These are phyloP conservation scores for Pyrenochaeta sp. DNA, from an alignment of 2,329 filamentous ascomycete species.

Conservation along the genomic window DNA sequence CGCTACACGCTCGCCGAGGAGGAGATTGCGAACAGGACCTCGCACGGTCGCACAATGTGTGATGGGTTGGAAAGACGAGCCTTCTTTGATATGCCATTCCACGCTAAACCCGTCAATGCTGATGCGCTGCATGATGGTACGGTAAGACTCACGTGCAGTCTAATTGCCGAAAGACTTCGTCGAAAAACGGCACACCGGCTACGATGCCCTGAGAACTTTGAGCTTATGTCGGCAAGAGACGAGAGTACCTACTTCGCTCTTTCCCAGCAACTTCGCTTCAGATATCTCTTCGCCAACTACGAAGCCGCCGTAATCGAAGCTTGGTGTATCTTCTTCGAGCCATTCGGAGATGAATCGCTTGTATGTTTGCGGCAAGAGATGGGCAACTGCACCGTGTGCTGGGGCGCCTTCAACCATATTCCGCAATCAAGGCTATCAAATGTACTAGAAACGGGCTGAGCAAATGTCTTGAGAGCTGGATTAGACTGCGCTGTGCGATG, in stretches of 20 bases:
- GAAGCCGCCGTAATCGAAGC: constrained; percentile 96
- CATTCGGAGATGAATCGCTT: constrained; percentile 81
- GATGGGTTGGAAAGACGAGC: constrained; percentile 67
- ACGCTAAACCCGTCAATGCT: constrained; percentile 60
- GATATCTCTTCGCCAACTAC: constrained; percentile 78
- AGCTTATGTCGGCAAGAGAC: background rate
- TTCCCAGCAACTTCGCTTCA: constrained; percentile 64
- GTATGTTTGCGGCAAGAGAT: constrained; percentile 86
- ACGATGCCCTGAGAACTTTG: constrained; percentile 70
- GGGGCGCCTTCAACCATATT: constrained; percentile 60
- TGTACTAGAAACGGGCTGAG: background rate
- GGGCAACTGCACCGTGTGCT: constrained; percentile 66
- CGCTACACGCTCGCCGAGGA: constrained; percentile 93
- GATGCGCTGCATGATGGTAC: background rate
- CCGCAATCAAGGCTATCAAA: background rate
- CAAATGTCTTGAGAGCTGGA: background rate
- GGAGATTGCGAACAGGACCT: constrained; percentile 81
- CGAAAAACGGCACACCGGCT: constrained; percentile 92
- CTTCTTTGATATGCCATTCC: constrained; percentile 85
- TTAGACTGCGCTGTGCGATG: constrained; percentile 1
- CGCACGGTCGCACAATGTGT: constrained; percentile 79
- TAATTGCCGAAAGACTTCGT: constrained; percentile 89
- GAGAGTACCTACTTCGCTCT: constrained; percentile 57
- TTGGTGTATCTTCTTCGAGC: constrained; percentile 96
- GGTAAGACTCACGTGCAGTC: constrained; percentile 72